A percentile compares a stretch with the other conserved stretches of the same genome.
Conservation (phyloP, 768 basidiomycete species). For the Dacryopinax spathularia region DNA sequence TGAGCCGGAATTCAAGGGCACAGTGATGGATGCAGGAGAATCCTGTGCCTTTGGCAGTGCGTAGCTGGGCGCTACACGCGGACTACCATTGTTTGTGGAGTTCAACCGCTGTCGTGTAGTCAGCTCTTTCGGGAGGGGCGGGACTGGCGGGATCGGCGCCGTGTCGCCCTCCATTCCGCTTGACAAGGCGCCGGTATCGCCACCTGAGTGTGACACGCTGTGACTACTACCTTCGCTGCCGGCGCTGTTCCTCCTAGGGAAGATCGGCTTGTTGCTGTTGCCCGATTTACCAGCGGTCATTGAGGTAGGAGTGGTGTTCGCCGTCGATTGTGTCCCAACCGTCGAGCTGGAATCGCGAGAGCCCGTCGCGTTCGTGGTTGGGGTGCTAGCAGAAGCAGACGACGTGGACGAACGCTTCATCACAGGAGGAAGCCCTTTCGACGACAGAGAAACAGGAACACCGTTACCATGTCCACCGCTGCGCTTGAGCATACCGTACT, state of each 20-base stretch:
- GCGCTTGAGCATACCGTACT: neutral
- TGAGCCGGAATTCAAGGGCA: neutral
- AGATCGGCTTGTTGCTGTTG: neutral
- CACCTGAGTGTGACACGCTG: constrained; percentile 39
- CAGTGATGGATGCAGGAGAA: constrained; percentile 5
- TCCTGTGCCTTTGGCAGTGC: constrained; percentile 29
- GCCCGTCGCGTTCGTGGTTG: constrained; percentile 44
- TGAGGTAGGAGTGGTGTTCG: neutral
- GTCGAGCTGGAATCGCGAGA: constrained; percentile 79
- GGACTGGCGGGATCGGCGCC: constrained; percentile 73
- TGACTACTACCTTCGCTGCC: constrained; percentile 45
- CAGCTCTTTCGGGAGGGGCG: constrained; percentile 81
- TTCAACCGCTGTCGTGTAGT: constrained; percentile 13
- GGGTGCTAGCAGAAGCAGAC: constrained; percentile 66
- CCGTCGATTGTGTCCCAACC: constrained; percentile 6
- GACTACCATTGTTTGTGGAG: constrained; percentile 59
- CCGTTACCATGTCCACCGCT: constrained; percentile 8
- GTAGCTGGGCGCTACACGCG: constrained; percentile 41
- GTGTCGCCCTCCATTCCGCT: constrained; percentile 25
- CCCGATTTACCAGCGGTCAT: neutral
- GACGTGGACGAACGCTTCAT: constrained; percentile 78
- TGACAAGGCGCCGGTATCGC: constrained; percentile 28
- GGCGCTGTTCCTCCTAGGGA: constrained; percentile 58
- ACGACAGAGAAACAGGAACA: neutral
- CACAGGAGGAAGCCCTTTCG: neutral